Conservation (phyloP, 495 filamentous ascomycete species). For the Saxophila tyrrhenica region DNA sequence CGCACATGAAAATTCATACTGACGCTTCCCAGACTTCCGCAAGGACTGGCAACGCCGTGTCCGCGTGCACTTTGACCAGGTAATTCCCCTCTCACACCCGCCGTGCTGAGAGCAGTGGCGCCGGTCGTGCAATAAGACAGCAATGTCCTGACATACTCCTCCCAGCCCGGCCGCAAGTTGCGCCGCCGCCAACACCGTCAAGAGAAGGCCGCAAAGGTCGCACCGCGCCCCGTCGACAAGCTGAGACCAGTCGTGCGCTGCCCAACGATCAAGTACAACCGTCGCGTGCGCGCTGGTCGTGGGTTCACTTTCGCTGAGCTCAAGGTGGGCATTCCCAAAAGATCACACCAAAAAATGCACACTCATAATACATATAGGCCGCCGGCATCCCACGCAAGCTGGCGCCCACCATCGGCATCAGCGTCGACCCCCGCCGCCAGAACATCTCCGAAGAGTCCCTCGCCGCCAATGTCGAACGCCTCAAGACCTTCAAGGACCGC, state of each 20-base stretch:
- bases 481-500: slow-evolving; percentile 88
- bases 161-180: slow-evolving; percentile 89
- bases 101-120: slow-evolving; percentile 32
- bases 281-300: slow-evolving; percentile 87
- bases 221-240: slow-evolving; percentile 94
- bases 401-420: slow-evolving; percentile 89
- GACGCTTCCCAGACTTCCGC: slow-evolving; percentile 68
- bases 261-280: slow-evolving; percentile 96
- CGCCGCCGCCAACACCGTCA: slow-evolving; percentile 79
- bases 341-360: background rate
- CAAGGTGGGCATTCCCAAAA: slow-evolving; percentile 56
- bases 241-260: slow-evolving; percentile 90
- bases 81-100: slow-evolving; percentile 42
- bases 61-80: slow-evolving; percentile 98
- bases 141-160: slow-evolving; percentile 25
- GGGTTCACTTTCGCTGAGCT: slow-evolving; percentile 95
- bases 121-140: slow-evolving; percentile 30
- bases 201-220: slow-evolving; percentile 83
- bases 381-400: slow-evolving; percentile 91
- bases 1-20: background rate
- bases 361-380: slow-evolving; percentile 44
- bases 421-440: slow-evolving; percentile 88
- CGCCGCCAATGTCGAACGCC: slow-evolving; percentile 83
- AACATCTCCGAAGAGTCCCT: slow-evolving; percentile 94
- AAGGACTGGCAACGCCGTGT: slow-evolving; percentile 99